Evolutionary conservation across 495 filamentous ascomycete species (phyloP), one percentile per base, ranked within the genome.

Genomic region (Hypoxylon subgilvum): DNA sequence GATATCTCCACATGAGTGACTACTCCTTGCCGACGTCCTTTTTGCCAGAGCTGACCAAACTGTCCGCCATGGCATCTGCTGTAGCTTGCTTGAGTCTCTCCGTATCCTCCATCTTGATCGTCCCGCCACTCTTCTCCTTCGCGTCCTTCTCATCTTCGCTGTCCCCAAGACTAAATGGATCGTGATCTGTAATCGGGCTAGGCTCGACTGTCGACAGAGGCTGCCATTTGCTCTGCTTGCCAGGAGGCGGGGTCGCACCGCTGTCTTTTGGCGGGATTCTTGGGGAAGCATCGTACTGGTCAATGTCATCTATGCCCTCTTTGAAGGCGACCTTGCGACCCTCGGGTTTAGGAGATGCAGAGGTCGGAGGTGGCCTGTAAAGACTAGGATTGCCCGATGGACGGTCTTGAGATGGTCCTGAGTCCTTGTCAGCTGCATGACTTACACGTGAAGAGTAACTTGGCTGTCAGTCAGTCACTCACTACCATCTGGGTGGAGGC

Each of bases 161-260:
- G 65, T 98, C 94, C 1, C 94, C 94, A 7, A 98, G 82, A 63
- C 90, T 96, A 73, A 98, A 98, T 0, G 94, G 94, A 67, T 98
- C 94, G 63, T 95, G 90, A 57, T 98, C 93, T 7, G 83, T 85
- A 36, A 93, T 86, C 25, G 95, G 94, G 44, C 84, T 88, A 4
- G 95, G 94, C 36, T 95, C 92, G 4, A 96, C 84, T 0, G 87
- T 84, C 23, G 91, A 88, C 45, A 98, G 76, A 12, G 95, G 94
- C 72, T 98, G 93, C 94, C 94, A 98, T 76, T 98, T 98, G 79
- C 89, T 95, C 10, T 82, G 75, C 74, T 90, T 94, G 67, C 77
- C 79, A 18, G 73, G 70, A 27, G 65, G 55, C 22, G 62, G 61
- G 23, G 63, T 58, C 14, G 68, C 34, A 35, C 61, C 42, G 18